Percentiles rank a stretch among this genome's conserved stretches.
Conservation (phyloP, 805 yeast genomes). For the Nakazawaea wickerhamii region DNA sequence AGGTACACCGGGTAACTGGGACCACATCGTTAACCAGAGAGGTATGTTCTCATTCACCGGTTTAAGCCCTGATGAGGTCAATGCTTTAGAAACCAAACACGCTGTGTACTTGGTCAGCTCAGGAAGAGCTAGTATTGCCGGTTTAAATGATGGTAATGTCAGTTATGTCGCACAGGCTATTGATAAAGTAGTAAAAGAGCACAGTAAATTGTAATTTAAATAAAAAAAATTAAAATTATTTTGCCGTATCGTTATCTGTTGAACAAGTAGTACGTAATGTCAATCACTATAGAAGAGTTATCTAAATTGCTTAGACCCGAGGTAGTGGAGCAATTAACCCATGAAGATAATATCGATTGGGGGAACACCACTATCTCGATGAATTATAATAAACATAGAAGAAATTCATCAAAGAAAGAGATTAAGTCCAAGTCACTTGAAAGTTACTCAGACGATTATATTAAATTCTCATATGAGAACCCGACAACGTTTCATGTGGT, state of each 20-base stretch:
- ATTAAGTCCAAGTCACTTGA: neutral
- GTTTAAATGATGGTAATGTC: slow-evolving; percentile 76
- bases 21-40: slow-evolving; percentile 81
- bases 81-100: slow-evolving; percentile 67
- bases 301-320: neutral
- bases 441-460: slow-evolving; percentile 36
- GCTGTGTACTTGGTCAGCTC: slow-evolving; percentile 76
- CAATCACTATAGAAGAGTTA: neutral
- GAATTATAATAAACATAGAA: slow-evolving; percentile 3
- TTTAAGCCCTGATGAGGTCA: slow-evolving; percentile 68
- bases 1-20: slow-evolving; percentile 88
- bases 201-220: slow-evolving; percentile 7
- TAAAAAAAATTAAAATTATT: neutral
- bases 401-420: neutral
- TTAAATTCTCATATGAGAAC: slow-evolving; percentile 61
- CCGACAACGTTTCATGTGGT: slow-evolving; percentile 82
- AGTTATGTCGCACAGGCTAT: slow-evolving; percentile 74
- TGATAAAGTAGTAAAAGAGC: slow-evolving; percentile 61
- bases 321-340: neutral
- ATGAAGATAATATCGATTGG: neutral
- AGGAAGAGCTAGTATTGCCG: slow-evolving; percentile 94
- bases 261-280: neutral
- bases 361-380: neutral
- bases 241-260: too few species aligned
- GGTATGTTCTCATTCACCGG: slow-evolving; percentile 99